These are phyloP conservation scores for Cucurbita argyrosperma DNA, from an alignment of 306 rosid species.

Conservation along the genomic window DNA sequence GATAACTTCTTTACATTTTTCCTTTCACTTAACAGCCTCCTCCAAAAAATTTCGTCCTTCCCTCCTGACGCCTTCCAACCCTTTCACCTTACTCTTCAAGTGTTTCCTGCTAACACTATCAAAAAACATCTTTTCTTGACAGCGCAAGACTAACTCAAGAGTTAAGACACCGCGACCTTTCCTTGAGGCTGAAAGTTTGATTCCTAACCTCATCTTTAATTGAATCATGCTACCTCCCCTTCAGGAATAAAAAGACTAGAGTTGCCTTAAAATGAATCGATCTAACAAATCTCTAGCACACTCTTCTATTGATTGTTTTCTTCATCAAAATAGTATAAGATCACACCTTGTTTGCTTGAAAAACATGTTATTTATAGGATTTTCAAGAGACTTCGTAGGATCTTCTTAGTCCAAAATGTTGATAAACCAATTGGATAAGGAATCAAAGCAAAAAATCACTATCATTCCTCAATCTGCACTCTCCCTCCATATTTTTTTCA, in stretches of 20 bases:
- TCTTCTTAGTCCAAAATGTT: background rate
- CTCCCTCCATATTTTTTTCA: background rate
- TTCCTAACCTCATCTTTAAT: background rate
- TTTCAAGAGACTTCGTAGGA: background rate
- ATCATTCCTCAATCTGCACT: background rate
- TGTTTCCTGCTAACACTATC: background rate
- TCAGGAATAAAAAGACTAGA: background rate
- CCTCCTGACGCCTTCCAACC: background rate
- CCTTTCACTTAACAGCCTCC: too few species aligned
- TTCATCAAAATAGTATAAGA: background rate
- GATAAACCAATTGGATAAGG: background rate
- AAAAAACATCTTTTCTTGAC: background rate
- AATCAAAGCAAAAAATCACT: background rate
- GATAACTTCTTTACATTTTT: background rate
- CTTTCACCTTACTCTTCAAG: background rate
- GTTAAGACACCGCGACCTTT: background rate
- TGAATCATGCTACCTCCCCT: background rate
- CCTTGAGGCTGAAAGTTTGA: background rate
- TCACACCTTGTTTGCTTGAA: background rate
- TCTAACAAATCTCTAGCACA: background rate
- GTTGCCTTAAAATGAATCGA: background rate
- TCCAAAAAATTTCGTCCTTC: background rate
- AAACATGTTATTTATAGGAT: background rate
- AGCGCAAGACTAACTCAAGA: background rate
- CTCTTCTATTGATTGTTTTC: background rate